These are phyloP conservation scores for Eucalyptus tenuipes DNA, from an alignment of 345 rosid genomes.

Conservation along the genomic window DNA sequence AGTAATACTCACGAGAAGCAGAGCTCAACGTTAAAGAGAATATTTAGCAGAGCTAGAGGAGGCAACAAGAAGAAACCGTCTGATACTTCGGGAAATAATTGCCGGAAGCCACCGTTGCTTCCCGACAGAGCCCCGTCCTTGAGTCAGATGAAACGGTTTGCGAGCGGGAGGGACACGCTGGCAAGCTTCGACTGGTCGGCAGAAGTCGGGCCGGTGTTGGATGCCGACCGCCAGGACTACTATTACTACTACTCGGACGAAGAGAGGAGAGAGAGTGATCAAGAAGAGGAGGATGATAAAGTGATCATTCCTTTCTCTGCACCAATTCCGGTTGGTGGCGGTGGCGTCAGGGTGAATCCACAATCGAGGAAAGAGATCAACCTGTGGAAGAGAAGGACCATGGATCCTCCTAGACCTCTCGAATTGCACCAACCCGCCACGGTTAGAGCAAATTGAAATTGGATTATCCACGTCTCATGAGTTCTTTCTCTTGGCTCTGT, in stretches of 20 bases:
- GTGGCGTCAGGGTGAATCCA: not conserved
- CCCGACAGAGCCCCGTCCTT: constrained; percentile 37
- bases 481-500: not conserved
- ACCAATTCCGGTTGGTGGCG: constrained; percentile 29
- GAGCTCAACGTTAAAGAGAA: constrained; percentile 17
- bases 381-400: constrained; percentile 87
- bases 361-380: constrained; percentile 62
- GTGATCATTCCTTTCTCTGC: constrained; percentile 62
- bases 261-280: constrained; percentile 13
- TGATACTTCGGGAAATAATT: not conserved
- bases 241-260: constrained; percentile 39
- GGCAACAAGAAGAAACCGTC: not conserved
- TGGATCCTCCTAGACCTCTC: constrained; percentile 71
- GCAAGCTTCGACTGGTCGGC: constrained; percentile 54
- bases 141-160: constrained; percentile 68
- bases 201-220: constrained; percentile 30
- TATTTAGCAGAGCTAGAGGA: constrained; percentile 12
- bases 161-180: constrained; percentile 59
- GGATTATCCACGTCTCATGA: not conserved
- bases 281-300: constrained; percentile 21
- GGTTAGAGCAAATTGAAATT: not conserved
- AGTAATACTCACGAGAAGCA: constrained; percentile 1
- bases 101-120: not conserved
- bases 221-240: not conserved
- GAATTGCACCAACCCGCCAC: constrained; percentile 11